Evolutionary conservation across 768 basidiomycete species (phyloP).

Genomic region (Dentipellis fragilis): DNA sequence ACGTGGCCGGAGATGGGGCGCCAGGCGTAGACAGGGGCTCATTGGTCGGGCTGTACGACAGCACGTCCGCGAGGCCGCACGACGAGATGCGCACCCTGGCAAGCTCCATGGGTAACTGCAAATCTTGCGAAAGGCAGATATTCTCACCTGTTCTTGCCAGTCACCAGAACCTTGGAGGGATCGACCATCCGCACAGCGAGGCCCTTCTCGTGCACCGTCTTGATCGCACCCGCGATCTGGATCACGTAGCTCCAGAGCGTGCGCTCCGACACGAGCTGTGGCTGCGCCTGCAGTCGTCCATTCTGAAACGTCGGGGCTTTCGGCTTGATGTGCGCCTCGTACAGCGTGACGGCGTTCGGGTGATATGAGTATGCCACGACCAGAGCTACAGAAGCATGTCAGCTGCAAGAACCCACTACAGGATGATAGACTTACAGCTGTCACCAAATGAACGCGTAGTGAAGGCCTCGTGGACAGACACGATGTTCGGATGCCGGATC

Average conservation of each 20-base stretch:
- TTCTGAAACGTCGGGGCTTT: constrained; percentile 30
- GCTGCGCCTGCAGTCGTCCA: constrained; percentile 27
- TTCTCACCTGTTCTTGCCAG: constrained; percentile 75
- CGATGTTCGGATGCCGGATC: constrained; percentile 78
- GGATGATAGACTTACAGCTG: constrained; percentile 51
- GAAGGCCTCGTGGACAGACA: constrained; percentile 83
- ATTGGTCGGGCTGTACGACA: constrained; percentile 52
- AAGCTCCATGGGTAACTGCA: neutral
- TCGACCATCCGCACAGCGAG: constrained; percentile 79
- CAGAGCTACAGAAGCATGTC: constrained; percentile 45
- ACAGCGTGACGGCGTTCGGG: constrained; percentile 73
- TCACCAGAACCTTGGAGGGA: constrained; percentile 76
- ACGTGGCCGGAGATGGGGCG: constrained; percentile 15
- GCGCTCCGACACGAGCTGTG: constrained; percentile 51
- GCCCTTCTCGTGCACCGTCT: constrained; percentile 72
- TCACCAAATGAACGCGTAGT: constrained; percentile 90
- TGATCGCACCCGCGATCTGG: constrained; percentile 83
- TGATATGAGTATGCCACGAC: constrained; percentile 89
- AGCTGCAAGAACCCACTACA: constrained; percentile 4
- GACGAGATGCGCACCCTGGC: constrained; percentile 74
- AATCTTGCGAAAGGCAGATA: neutral
- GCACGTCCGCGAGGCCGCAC: constrained; percentile 79
- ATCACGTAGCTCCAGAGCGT: constrained; percentile 89
- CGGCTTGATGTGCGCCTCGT: constrained; percentile 63
- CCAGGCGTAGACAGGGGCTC: neutral